Conservation (phyloP, 1,139 yeast species). For the Petasospora fabianii region DNA sequence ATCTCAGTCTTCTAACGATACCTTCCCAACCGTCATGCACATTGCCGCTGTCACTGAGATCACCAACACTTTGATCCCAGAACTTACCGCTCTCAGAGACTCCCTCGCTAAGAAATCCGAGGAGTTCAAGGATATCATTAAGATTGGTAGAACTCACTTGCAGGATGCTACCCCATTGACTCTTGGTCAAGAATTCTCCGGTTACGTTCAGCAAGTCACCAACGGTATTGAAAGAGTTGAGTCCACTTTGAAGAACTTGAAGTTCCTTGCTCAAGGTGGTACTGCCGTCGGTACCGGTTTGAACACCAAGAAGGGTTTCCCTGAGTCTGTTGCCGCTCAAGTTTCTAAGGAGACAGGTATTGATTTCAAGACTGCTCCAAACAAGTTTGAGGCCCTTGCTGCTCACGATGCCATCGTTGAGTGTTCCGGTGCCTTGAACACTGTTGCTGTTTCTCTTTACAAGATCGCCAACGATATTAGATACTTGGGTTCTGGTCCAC, state of each 20-base stretch:
- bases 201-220: slow-evolving; percentile 88
- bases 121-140: slow-evolving; percentile 84
- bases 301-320: slow-evolving; percentile 89
- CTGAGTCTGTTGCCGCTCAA: slow-evolving; percentile 73
- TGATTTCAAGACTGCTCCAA: slow-evolving; percentile 90
- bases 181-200: slow-evolving; percentile 95
- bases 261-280: slow-evolving; percentile 95
- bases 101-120: slow-evolving; percentile 71
- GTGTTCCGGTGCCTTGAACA: slow-evolving; percentile 95
- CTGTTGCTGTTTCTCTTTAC: slow-evolving; percentile 87
- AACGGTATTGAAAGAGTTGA: slow-evolving; percentile 89
- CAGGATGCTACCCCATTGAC: slow-evolving; percentile 99
- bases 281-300: slow-evolving; percentile 99
- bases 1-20: slow-evolving; percentile 97
- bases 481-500: slow-evolving; percentile 97
- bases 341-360: slow-evolving; percentile 75
- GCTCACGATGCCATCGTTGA: slow-evolving; percentile 98
- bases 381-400: slow-evolving; percentile 97
- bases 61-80: slow-evolving; percentile 69
- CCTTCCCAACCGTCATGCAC: slow-evolving; percentile 99
- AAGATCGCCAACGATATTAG: slow-evolving; percentile 97
- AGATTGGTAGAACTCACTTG: slow-evolving; percentile 97
- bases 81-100: slow-evolving; percentile 70
- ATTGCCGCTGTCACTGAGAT: slow-evolving; percentile 96
- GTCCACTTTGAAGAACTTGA: slow-evolving; percentile 67